Base-by-base conservation (phyloP, 2,329 filamentous ascomycete genomes). In the Colletotrichum higginsianum region DNA sequence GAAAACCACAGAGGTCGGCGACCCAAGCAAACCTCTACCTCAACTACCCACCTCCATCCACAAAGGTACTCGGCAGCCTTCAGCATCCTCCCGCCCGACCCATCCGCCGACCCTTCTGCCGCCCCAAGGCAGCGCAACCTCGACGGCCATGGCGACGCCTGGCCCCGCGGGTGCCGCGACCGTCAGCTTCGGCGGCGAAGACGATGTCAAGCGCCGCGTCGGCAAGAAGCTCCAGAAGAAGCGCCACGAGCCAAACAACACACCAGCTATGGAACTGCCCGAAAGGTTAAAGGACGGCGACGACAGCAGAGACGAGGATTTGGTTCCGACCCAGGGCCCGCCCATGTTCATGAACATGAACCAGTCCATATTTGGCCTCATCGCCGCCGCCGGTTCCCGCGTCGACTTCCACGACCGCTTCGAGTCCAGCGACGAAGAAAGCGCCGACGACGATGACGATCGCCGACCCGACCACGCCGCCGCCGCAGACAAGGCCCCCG, bases 361-460 rank as follows among this genome's bases (percentile, higher is more conserved):
- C 81, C 95, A 98, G 85, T 97, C 94, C 75, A 92, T 98, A 66
- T 97, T 98, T 80, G 95, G 94, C 65, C 90, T 98, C 83, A 95
- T 98, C 75, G 94, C 95, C 8, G 94, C 94, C 18, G 94, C 94
- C 47, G 94, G 95, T 8, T 95, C 94, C 40, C 91, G 90, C 71
- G 91, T 93, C 62, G 93, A 97, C 82, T 95, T 97, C 78, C 92
- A 94, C 80, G 89, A 93, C 71, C 90, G 93, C 47, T 96, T 96
- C 80, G 93, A 95, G 78, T 95, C 93, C 50, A 96, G 94, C 76
- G 94, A 96, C 76, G 95, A 95, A 74, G 93, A 96, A 42, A 92
- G 94, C 58, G 87, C 83, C 47, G 71, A 78, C 52, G 73, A 74
- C 4, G 82, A 78, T 50, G 74, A 75, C 40, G 72, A 75, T 44